Percentiles rank a stretch among this genome's conserved stretches.
Conservation (phyloP, 2,329 filamentous ascomycete genomes). For the Pestalotiopsis sp. region DNA sequence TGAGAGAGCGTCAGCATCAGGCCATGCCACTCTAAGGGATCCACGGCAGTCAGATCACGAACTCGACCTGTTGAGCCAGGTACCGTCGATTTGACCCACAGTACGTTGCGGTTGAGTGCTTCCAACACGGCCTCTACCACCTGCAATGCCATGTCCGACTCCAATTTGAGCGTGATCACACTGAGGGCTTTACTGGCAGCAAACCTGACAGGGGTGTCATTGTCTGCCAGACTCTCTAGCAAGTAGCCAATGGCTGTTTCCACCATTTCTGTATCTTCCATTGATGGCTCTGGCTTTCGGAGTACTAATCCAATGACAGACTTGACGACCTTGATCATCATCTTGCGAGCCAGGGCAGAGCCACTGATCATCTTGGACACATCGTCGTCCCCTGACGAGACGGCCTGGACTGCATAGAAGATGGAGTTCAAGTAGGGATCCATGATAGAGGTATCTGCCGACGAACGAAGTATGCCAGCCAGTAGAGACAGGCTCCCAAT, state of each 20-base stretch:
- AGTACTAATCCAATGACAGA: constrained; percentile 71
- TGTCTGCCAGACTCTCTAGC: constrained; percentile 77
- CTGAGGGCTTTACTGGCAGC: constrained; percentile 92
- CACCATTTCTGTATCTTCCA: constrained; percentile 57
- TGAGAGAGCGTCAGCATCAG: constrained; percentile 86
- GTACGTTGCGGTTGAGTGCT: constrained; percentile 61
- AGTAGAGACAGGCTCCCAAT: constrained; percentile 82
- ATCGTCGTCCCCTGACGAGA: constrained; percentile 54
- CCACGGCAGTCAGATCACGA: constrained; percentile 73
- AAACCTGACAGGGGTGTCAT: constrained; percentile 87
- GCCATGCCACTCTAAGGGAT: constrained; percentile 89
- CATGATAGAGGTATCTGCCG: constrained; percentile 76
- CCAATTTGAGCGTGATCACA: constrained; percentile 79
- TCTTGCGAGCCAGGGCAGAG: constrained; percentile 80
- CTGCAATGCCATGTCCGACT: constrained; percentile 79
- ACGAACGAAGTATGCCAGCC: constrained; percentile 69
- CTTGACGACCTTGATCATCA: constrained; percentile 82
- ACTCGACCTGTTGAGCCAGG: constrained; percentile 34
- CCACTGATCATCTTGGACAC: constrained; percentile 60
- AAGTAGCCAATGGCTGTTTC: constrained; percentile 84
- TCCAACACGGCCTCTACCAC: constrained; percentile 86
- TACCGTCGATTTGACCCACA: constrained; percentile 48
- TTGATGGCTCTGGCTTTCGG: constrained; percentile 47
- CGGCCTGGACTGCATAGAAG: constrained; percentile 64
- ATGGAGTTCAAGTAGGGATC: constrained; percentile 66